phyloP scores from a whole-genome alignment of 2,329 filamentous ascomycete genomes.

The Xylariaceae sp. region DNA sequence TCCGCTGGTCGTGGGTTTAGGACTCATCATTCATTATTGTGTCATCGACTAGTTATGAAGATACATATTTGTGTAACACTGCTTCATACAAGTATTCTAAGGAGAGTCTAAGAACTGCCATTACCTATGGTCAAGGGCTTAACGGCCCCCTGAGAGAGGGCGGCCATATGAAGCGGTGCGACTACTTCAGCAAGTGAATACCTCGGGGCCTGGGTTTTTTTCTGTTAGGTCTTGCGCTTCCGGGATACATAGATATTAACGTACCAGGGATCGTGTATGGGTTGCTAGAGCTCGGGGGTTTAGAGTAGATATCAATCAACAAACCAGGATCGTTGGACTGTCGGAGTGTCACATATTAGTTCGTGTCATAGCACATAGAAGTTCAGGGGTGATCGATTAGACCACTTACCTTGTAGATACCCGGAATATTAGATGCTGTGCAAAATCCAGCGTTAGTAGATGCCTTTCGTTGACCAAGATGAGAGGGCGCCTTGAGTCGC shows the following conservation, averaged over 20 bases:
- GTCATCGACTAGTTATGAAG: no score
- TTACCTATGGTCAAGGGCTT: no score
- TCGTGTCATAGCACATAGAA: not conserved
- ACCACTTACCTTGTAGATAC: slow-evolving; percentile 39
- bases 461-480: no score
- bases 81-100: no score
- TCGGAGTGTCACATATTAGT: not conserved
- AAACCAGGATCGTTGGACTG: slow-evolving; percentile 41
- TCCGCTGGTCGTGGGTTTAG: no score
- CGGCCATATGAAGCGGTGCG: not conserved
- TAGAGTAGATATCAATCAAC: slow-evolving; percentile 42
- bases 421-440: slow-evolving; percentile 43
- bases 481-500: no score
- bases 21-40: no score
- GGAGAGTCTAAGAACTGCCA: no score
- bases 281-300: slow-evolving; percentile 30
- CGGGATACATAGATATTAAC: not conserved
- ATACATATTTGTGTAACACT: no score
- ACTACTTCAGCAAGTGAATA: slow-evolving; percentile 15
- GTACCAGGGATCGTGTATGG: slow-evolving; percentile 41
- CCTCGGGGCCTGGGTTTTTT: slow-evolving; percentile 11
- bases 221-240: not conserved
- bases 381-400: not conserved
- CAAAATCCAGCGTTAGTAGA: no score
- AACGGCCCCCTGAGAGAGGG: not conserved